A percentile compares a stretch with the other conserved stretches of the same genome.
These are phyloP conservation scores for Cetradonia linearis DNA, from an alignment of 495 filamentous ascomycete species.

Conservation along the genomic window DNA sequence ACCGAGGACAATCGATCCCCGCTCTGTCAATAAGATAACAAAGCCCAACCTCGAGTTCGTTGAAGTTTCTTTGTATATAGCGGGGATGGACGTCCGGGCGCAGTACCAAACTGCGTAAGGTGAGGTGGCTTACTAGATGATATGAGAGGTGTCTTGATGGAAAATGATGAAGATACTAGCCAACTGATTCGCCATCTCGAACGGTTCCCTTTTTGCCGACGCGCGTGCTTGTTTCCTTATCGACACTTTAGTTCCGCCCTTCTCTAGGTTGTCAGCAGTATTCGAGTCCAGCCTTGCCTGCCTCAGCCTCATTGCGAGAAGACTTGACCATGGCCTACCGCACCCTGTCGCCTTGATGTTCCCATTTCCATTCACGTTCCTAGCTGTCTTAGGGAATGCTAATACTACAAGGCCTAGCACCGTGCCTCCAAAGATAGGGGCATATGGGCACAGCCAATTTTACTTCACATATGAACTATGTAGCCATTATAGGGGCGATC, in stretches of 20 bases:
- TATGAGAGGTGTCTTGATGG: conserved; percentile 43
- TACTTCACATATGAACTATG: no score
- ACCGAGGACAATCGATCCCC: conserved; percentile 61
- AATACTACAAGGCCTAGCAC: conserved; percentile 38
- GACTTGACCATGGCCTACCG: conserved; percentile 19
- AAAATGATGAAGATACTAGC: conserved; percentile 39
- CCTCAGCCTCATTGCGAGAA: neutral
- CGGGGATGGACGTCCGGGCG: conserved; percentile 31
- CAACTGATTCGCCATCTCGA: conserved; percentile 28
- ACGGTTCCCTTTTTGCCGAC: conserved; percentile 30
- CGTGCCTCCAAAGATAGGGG: conserved; percentile 21
- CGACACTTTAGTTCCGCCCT: neutral
- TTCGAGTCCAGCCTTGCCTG: neutral
- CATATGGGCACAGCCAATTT: conserved; percentile 22
- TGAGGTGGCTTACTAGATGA: conserved; percentile 38
- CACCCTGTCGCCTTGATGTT: conserved; percentile 25
- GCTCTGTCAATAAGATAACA: conserved; percentile 36
- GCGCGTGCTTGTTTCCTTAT: no score
- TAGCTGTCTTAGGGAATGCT: conserved; percentile 55
- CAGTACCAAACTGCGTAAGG: conserved; percentile 34
- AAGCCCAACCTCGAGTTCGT: conserved; percentile 32
- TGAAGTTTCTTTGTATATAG: conserved; percentile 26
- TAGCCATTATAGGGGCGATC: no score
- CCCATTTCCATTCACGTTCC: conserved; percentile 66
- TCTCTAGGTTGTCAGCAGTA: neutral